phyloP scores from a whole-genome alignment of 164 flowering plant genomes.

The Chloranthus sessilifolius region DNA sequence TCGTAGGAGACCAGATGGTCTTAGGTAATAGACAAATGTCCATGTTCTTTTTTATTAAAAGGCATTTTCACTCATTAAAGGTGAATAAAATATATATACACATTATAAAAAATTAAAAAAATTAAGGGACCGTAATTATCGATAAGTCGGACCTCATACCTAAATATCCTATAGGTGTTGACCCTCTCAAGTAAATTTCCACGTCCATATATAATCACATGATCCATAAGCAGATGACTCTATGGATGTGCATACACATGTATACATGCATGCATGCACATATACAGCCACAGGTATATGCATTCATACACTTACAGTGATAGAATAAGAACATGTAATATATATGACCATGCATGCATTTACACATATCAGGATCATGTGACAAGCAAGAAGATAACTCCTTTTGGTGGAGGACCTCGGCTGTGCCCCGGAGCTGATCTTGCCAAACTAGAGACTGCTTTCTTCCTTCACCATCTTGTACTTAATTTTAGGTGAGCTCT shows the following conservation, averaged over 20 bases:
- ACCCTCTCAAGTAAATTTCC: no score
- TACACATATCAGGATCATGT: constrained; percentile 31
- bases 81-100: no score
- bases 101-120: no score
- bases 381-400: constrained; percentile 34
- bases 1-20: no score
- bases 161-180: no score
- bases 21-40: no score
- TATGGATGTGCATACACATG: neutral
- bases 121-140: no score
- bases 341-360: neutral
- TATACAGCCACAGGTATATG: neutral
- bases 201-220: no score
- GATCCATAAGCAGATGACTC: no score
- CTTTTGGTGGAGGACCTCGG: constrained; percentile 75
- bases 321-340: neutral
- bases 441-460: constrained; percentile 59
- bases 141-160: no score
- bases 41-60: no score
- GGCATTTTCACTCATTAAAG: no score
- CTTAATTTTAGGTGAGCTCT: constrained; percentile 55
- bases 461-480: constrained; percentile 85
- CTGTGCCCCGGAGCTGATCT: constrained; percentile 82
- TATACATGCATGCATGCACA: neutral
- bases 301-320: neutral